Percentiles rank a stretch among this genome's conserved stretches.
Conservation (phyloP, 345 rosid species). For the Lenwebbia sp. region DNA sequence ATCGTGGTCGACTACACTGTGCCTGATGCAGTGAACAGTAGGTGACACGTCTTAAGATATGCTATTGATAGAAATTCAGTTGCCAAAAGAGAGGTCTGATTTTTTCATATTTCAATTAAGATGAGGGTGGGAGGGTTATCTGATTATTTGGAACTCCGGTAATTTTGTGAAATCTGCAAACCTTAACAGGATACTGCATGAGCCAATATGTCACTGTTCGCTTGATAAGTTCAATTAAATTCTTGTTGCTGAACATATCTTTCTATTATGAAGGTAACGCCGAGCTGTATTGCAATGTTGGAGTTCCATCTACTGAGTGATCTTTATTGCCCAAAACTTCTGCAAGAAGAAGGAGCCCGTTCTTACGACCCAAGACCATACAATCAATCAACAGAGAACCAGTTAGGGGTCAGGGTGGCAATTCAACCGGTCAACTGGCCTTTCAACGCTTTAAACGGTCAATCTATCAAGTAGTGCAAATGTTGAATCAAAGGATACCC, state of each 20-base stretch:
- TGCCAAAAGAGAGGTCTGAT: not conserved
- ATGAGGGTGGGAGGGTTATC: too few species aligned
- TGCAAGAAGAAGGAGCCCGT: not conserved
- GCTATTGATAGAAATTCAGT: not conserved
- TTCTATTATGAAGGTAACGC: slow-evolving; percentile 48
- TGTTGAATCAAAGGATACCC: not conserved
- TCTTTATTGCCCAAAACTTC: not conserved
- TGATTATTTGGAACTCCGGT: too few species aligned
- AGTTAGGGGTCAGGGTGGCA: too few species aligned
- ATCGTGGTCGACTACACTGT: slow-evolving; percentile 81
- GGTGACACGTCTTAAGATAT: not conserved
- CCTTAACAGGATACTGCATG: too few species aligned
- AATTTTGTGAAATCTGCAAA: too few species aligned
- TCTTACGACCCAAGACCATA: not conserved
- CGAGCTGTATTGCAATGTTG: slow-evolving; percentile 74
- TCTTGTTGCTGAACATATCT: not conserved
- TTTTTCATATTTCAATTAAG: too few species aligned
- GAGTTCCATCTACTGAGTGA: slow-evolving; percentile 57
- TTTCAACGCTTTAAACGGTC: not conserved
- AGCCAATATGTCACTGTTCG: not conserved
- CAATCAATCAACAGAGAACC: not conserved
- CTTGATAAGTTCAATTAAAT: not conserved
- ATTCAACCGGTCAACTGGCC: not conserved
- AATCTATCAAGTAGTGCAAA: not conserved
- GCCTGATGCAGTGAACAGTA: slow-evolving; percentile 86